These are phyloP conservation scores for Amanita jacksonii DNA, from an alignment of 768 basidiomycete genomes.

Conservation along the genomic window DNA sequence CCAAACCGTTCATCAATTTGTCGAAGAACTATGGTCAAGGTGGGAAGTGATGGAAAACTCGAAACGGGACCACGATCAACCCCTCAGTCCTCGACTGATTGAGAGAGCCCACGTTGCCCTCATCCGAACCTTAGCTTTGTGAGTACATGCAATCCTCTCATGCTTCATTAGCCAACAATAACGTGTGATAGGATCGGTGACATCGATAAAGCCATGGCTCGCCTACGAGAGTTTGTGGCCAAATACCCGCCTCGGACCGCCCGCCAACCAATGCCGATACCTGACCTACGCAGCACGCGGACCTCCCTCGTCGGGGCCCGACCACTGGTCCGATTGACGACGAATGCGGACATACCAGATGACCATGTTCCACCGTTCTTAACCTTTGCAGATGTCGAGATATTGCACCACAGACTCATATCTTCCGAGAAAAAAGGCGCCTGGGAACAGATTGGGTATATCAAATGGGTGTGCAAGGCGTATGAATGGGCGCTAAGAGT, in stretches of 20 bases:
- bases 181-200: conserved; percentile 32
- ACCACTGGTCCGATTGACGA: conserved; percentile 65
- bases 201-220: conserved; percentile 41
- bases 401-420: conserved; percentile 68
- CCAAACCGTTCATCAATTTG: conserved; percentile 39
- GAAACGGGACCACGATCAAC: conserved; percentile 20
- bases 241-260: conserved; percentile 55
- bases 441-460: conserved; percentile 38
- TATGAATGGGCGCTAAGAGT: conserved; percentile 62
- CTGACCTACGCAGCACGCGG: conserved; percentile 46
- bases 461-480: conserved; percentile 65
- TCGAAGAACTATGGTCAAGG: conserved; percentile 53
- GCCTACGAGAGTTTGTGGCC: conserved; percentile 51
- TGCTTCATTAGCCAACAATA: not conserved
- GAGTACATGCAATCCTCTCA: conserved; percentile 18
- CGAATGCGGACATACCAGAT: conserved; percentile 52
- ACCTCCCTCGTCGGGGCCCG: conserved; percentile 42
- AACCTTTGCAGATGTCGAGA: conserved; percentile 66
- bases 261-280: conserved; percentile 24
- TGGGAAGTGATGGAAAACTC: conserved; percentile 45
- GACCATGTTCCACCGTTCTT: conserved; percentile 75
- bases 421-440: conserved; percentile 10
- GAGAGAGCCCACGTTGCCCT: conserved; percentile 63
- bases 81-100: conserved; percentile 36
- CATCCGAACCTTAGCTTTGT: conserved; percentile 60